These are phyloP conservation scores for Cyberlindnera mississippiensis DNA, from an alignment of 805 yeast genomes.

Conservation along the genomic window DNA sequence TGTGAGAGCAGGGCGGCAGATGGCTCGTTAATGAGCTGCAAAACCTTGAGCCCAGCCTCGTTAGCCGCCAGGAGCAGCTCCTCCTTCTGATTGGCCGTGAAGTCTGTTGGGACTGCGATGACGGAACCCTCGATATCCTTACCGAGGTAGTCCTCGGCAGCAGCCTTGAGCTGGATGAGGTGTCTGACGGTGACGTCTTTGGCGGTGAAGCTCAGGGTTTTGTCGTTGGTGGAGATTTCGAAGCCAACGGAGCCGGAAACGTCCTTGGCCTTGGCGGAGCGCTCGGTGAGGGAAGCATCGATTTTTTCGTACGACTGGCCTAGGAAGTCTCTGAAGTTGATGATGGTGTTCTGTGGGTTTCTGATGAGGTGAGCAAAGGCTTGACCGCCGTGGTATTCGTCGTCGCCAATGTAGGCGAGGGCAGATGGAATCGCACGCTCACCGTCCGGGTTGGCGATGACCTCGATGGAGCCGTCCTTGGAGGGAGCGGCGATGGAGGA, in stretches of 20 bases:
- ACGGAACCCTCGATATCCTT: slow-evolving; percentile 76
- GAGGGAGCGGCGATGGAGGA: slow-evolving; percentile 89
- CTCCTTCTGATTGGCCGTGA: slow-evolving; percentile 65
- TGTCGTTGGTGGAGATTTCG: slow-evolving; percentile 47
- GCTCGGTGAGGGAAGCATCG: slow-evolving; percentile 58
- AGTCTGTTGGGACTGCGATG: slow-evolving; percentile 86
- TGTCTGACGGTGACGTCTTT: slow-evolving; percentile 84
- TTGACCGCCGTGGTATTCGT: slow-evolving; percentile 97
- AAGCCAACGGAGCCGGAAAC: slow-evolving; percentile 68
- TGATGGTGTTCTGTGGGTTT: slow-evolving; percentile 81
- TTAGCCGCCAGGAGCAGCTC: slow-evolving; percentile 58
- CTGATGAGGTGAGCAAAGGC: slow-evolving; percentile 90
- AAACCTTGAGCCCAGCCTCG: slow-evolving; percentile 71
- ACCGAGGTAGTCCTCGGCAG: slow-evolving; percentile 93
- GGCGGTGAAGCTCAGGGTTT: slow-evolving; percentile 46
- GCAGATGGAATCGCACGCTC: slow-evolving; percentile 95
- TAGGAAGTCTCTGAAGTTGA: slow-evolving; percentile 89
- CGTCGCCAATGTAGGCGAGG: slow-evolving; percentile 86
- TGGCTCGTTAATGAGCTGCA: slow-evolving; percentile 91
- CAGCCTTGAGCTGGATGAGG: slow-evolving; percentile 70
- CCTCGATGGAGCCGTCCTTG: slow-evolving; percentile 88
- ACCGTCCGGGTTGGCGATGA: slow-evolving; percentile 98
- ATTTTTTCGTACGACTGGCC: slow-evolving; percentile 71
- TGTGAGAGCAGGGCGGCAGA: slow-evolving; percentile 88
- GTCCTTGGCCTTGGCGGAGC: slow-evolving; percentile 65